phyloP scores from a whole-genome alignment of 176 grass and related monocot genomes.

The Echinochloa phyllopogon region DNA sequence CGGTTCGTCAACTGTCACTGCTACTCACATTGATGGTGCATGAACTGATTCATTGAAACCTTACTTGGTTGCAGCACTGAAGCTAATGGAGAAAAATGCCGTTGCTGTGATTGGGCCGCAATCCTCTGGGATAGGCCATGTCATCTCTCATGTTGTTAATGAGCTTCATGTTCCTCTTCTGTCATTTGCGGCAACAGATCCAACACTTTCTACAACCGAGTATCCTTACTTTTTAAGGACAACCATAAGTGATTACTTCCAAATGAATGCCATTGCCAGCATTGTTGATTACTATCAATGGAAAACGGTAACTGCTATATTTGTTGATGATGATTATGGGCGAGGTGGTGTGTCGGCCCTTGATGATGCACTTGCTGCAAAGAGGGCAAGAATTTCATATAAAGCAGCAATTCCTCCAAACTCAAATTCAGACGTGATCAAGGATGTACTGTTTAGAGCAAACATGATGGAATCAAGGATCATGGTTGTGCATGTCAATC shows the following conservation, averaged over 20 bases:
- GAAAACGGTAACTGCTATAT: slow-evolving; percentile 77
- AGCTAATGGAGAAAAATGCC: slow-evolving; percentile 71
- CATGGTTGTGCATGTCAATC: slow-evolving; percentile 84
- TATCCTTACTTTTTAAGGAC: slow-evolving; percentile 81
- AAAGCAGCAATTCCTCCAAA: slow-evolving; percentile 71
- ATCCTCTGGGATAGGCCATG: slow-evolving; percentile 77
- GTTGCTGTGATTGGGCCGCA: slow-evolving; percentile 79
- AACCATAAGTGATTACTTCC: slow-evolving; percentile 74
- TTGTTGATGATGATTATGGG: slow-evolving; percentile 88
- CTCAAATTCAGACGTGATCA: slow-evolving; percentile 50
- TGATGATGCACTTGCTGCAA: slow-evolving; percentile 63
- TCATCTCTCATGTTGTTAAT: slow-evolving; percentile 72
- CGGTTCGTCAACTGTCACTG: background rate
- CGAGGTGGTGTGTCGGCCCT: slow-evolving; percentile 64
- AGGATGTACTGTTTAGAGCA: slow-evolving; percentile 57
- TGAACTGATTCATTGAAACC: slow-evolving; percentile 43
- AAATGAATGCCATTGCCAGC: slow-evolving; percentile 78
- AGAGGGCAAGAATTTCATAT: slow-evolving; percentile 70
- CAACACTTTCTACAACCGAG: slow-evolving; percentile 70
- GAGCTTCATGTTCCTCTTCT: slow-evolving; percentile 77
- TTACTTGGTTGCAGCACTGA: slow-evolving; percentile 61
- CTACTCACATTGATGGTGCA: slow-evolving; percentile 28
- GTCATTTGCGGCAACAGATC: slow-evolving; percentile 81
- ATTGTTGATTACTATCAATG: slow-evolving; percentile 79
- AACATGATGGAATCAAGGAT: slow-evolving; percentile 92